phyloP scores from a whole-genome alignment of 2,329 filamentous ascomycete species.

The Macroventuria anomochaeta region DNA sequence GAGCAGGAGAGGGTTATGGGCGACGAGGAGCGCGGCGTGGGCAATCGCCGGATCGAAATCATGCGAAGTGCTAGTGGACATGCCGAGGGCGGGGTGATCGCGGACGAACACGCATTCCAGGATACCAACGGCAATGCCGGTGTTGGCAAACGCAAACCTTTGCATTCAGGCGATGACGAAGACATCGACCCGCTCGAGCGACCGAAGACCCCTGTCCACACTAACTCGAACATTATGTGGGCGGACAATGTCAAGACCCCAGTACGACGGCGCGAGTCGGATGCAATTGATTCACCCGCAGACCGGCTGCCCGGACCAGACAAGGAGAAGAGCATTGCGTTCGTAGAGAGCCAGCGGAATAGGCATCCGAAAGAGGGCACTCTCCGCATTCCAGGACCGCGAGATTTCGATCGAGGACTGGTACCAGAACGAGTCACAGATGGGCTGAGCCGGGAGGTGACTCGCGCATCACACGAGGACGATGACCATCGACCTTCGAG shows the following conservation, averaged over 20 bases:
- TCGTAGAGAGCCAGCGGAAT: slow-evolving; percentile 83
- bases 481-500: slow-evolving; percentile 20
- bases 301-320: slow-evolving; percentile 59
- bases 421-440: slow-evolving; percentile 67
- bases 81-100: slow-evolving; percentile 65
- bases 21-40: slow-evolving; percentile 67
- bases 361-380: slow-evolving; percentile 74
- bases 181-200: slow-evolving; percentile 30
- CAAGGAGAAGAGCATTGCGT: slow-evolving; percentile 83
- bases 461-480: slow-evolving; percentile 33
- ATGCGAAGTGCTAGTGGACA: slow-evolving; percentile 63
- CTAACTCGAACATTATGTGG: slow-evolving; percentile 31
- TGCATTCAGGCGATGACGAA: slow-evolving; percentile 19
- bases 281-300: slow-evolving; percentile 68
- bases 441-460: slow-evolving; percentile 31
- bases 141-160: slow-evolving; percentile 8
- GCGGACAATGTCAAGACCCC: slow-evolving; percentile 36
- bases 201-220: slow-evolving; percentile 18
- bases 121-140: slow-evolving; percentile 50
- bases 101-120: slow-evolving; percentile 53
- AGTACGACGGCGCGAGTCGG: slow-evolving; percentile 62
- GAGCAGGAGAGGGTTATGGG: slow-evolving; percentile 53
- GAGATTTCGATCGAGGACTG: slow-evolving; percentile 85
- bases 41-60: slow-evolving; percentile 69
- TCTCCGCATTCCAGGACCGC: slow-evolving; percentile 86